Evolutionary conservation across 768 basidiomycete genomes (phyloP), one percentile per base, ranked within the genome.

Genomic region (Rubroboletus satanas): DNA sequence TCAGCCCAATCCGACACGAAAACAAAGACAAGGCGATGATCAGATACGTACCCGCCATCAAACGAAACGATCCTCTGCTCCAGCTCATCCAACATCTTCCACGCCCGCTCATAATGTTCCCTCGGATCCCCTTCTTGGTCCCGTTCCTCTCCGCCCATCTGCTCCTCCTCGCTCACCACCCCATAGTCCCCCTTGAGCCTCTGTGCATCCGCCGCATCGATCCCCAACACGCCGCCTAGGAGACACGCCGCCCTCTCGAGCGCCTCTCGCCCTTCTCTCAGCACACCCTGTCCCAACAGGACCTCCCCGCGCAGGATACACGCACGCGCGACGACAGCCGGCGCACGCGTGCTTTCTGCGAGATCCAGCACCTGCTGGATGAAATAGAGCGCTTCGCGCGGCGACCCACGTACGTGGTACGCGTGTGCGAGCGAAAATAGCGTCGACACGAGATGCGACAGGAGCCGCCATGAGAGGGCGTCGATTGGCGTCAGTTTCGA

Each of bases 321-420:
- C 0, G 90, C 89, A 9, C 88, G 80, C 21, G 85, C 81, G 7
- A 79, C 68, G 63, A 90, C 72, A 0, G 83, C 78, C 15, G 87
- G 83, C 0, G 87, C 81, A 56, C 84, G 85, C 11, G 93, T 67
- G 7, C 86, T 77, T 45, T 78, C 73, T 0, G 92, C 90, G 1
- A 98, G 73, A 18, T 85, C 83, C n/a, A 79, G 74, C 1, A 88
- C 89, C 65, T 93, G 87, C 38, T 86, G 77, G 0, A 87, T 78
- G 66, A 93, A 96, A 62, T 88, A 94, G 56, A 91, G 85, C 2
- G 91, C 85, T 62, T 95, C 93, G 21, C 88, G 82, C 4, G 85
- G 81, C 6, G 93, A 92, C 0, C 96, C 96, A 17, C 92, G 82
- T 0, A 73, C 67, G 18, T 84, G 75, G 61, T 93, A 91, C 0